These are phyloP conservation scores for Colletotrichum salicis DNA, from an alignment of 2,329 filamentous ascomycete species.

Conservation along the genomic window DNA sequence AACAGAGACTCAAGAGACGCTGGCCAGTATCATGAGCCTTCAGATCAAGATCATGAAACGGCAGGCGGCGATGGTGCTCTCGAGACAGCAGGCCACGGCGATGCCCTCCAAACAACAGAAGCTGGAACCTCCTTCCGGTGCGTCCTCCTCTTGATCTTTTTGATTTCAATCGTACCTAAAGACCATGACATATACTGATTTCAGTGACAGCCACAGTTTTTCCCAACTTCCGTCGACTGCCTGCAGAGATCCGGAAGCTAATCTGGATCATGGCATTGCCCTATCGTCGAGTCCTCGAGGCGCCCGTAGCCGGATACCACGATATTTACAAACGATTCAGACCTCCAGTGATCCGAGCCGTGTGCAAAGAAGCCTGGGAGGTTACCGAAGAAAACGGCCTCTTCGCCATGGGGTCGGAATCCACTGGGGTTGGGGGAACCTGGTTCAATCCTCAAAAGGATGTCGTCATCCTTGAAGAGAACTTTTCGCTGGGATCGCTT, in stretches of 20 bases:
- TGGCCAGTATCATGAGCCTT: not conserved
- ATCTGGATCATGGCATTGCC: slow-evolving; percentile 24
- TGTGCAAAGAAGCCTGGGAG: not conserved
- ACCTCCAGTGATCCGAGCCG: not conserved
- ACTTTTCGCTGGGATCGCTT: not conserved
- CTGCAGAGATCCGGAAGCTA: not conserved
- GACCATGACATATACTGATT: not conserved
- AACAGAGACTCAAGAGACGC: not conserved
- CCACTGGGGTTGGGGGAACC: not conserved
- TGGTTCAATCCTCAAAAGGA: slow-evolving; percentile 9
- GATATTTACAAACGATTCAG: too few species aligned
- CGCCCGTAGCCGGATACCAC: too few species aligned
- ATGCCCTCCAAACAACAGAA: not conserved
- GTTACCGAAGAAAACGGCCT: not conserved
- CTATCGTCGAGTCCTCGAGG: not conserved
- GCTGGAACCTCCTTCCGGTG: not conserved
- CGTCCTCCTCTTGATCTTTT: not conserved
- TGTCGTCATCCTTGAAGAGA: not conserved
- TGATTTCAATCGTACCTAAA: too few species aligned
- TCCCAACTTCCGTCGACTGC: not conserved
- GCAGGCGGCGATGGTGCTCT: not conserved
- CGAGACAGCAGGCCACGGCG: too few species aligned
- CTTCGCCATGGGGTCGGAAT: too few species aligned
- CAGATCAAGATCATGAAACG: not conserved
- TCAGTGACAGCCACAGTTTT: not conserved